Base-by-base conservation (phyloP, 495 filamentous ascomycete genomes). In the Aspergillus nanangensis region DNA sequence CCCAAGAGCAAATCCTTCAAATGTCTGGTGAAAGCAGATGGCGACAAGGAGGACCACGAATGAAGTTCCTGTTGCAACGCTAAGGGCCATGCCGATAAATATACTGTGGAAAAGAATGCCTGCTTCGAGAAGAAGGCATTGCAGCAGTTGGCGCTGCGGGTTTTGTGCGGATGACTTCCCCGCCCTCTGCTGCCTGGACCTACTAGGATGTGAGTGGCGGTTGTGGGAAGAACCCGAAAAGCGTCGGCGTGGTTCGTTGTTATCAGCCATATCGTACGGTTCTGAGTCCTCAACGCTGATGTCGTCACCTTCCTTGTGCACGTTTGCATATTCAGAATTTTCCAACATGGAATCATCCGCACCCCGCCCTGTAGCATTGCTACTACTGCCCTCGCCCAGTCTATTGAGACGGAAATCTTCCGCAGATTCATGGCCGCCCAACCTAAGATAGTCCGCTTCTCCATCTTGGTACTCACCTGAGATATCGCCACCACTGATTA, bases 21-120 rank as follows among this genome's bases (percentile, higher is more conserved):
- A 90, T 57, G 84, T 84, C 56, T 92, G 88, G 47, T 94, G 88
- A 56, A 94, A 90, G 39, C 77, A 76, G 40, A 94, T 92, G 17
- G 88, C 88, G 29, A 89, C 72, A 0, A 94, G 74, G 50, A 94
- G 86, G 8, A 92, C 84, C 37, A 84, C 71, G 56, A 94, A 94
- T 1, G 82, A 76, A 5, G 85, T 81, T 0, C 87, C 87, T 0
- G 82, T 85, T 5, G 88, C 82, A 8, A 92, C 88, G n/a, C 83
- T 87, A 24, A 94, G 68, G 3, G 88, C 87, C 86, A 94, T 91
- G 34, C 88, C 88, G 55, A 94, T 94, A 56, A 94, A 94, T 31
- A 94, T 77, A 52, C 82, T 86, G 66, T 94, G 88, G 55, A 92
- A 92, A 3, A 94, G 71, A 52, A 94, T 92, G 14, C 88, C 88